Evolutionary conservation across 2,329 filamentous ascomycete genomes (phyloP), one percentile per base, ranked within the genome.

Genomic region (Cladosporium phlei): DNA sequence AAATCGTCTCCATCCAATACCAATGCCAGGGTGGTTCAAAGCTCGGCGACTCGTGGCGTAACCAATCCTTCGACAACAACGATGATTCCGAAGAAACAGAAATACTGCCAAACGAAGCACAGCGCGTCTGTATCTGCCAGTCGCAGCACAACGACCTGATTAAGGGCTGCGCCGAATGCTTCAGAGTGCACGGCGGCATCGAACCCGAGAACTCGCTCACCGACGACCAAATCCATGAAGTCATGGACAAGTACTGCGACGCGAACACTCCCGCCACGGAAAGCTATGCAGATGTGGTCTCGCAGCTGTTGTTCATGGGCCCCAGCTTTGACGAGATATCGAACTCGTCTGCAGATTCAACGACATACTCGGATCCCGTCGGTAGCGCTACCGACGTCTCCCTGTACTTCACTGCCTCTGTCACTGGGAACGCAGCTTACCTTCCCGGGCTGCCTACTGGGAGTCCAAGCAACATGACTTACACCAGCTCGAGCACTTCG

Each of bases 381-480:
- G 57, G 54, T 19, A 59, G 57, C 43, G 49, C 52, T 38, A 62
- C 59, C 12, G 59, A 50, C 5, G 56, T 59, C n/a, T 56, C 54
- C 28, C 47, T 50, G 9, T 62, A 62, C 45, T 61, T 39, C 46
- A 62, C 57, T 4, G 52, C 58, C 3, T 51, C 51, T 3, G 52
- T 60, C 10, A 62, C 59, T 19, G 59, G 59, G 14, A 10, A 49
- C 24, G 16, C 42, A 8, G 32, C 32, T 9, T 28, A 35, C 24
- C 11, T 28, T 27, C 22, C 32, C 16, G 30, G 22, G 12, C 29
- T 45, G 32, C 42, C 42, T 32, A 56, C 55, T 30, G 35, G 43
- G 51, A 22, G 53, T 51, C 19, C 51, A 25, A 47, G 37, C 19
- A 52, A 52, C 24, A 50, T 48, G 16, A 35, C 46, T 16, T 37